These are phyloP conservation scores for Gossypium raimondii DNA, from an alignment of 345 rosid species.

Conservation along the genomic window DNA sequence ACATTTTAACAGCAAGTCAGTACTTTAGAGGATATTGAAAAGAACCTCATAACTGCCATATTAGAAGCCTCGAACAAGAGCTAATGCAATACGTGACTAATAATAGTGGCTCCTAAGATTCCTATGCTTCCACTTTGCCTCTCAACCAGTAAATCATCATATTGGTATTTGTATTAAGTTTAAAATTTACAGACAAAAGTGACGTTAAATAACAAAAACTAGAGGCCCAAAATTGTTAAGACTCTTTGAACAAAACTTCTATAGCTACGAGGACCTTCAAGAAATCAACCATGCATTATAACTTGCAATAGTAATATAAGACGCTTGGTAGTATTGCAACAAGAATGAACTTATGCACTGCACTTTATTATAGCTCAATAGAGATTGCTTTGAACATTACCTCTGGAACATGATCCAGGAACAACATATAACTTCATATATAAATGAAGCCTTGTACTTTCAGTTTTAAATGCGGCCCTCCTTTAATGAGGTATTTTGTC, in stretches of 20 bases:
- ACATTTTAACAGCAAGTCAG: background rate
- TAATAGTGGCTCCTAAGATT: background rate
- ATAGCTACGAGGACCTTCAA: slow-evolving; percentile 3
- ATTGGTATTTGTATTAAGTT: background rate
- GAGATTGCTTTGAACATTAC: background rate
- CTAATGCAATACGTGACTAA: background rate
- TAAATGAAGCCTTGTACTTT: background rate
- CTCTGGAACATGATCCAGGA: background rate
- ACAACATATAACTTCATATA: background rate
- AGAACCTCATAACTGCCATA: background rate
- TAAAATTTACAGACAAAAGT: background rate
- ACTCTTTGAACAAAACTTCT: background rate
- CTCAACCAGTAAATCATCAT: background rate
- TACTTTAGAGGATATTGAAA: background rate
- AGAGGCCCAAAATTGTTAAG: background rate
- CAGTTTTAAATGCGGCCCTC: background rate
- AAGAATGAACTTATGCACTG: background rate
- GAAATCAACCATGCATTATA: background rate
- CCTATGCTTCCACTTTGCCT: slow-evolving; percentile 1
- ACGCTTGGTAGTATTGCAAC: background rate
- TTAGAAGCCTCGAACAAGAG: background rate
- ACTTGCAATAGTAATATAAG: background rate
- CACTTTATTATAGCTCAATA: slow-evolving; percentile 1
- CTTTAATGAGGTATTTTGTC: background rate
- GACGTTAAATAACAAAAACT: background rate